Evolutionary conservation across 306 rosid species (phyloP).

Genomic region (Adenanthera pavonina): DNA sequence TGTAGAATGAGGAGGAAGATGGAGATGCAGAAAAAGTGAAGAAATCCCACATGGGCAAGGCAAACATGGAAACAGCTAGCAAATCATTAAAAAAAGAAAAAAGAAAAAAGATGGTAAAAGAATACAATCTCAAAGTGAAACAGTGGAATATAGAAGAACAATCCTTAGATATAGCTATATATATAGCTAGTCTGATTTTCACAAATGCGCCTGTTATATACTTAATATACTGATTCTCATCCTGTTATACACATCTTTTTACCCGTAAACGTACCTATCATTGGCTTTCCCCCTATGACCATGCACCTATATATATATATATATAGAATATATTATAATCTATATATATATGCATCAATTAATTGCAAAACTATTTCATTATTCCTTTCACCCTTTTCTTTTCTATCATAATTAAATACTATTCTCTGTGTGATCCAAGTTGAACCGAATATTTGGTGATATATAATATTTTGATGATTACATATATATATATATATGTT

Average conservation of each 20-base stretch:
- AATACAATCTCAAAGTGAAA: slow-evolving; percentile 52
- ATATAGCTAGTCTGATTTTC: too few relatives aligned
- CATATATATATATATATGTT: background rate
- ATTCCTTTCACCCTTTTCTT: slow-evolving; percentile 25
- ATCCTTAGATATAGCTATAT: slow-evolving; percentile 17
- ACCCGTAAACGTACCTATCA: slow-evolving; percentile 70
- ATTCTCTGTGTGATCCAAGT: slow-evolving; percentile 51
- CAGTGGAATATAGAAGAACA: slow-evolving; percentile 57
- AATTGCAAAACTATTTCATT: slow-evolving; percentile 23
- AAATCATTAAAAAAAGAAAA: slow-evolving; percentile 29
- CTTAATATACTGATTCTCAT: slow-evolving; percentile 53
- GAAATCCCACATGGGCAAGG: background rate
- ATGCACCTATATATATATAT: background rate
- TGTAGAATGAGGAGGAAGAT: slow-evolving; percentile 11
- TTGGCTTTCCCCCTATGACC: slow-evolving; percentile 53
- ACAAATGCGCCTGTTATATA: background rate
- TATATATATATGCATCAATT: too few relatives aligned
- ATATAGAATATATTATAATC: background rate
- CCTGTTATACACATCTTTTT: slow-evolving; percentile 50
- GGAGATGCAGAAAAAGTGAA: slow-evolving; percentile 33
- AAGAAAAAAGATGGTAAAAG: slow-evolving; percentile 41
- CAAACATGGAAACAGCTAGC: slow-evolving; percentile 41
- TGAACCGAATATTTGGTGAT: slow-evolving; percentile 49
- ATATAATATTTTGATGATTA: slow-evolving; percentile 30
- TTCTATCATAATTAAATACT: slow-evolving; percentile 18